Conservation (phyloP, 257 asterid species). For the Plantago elongata region DNA sequence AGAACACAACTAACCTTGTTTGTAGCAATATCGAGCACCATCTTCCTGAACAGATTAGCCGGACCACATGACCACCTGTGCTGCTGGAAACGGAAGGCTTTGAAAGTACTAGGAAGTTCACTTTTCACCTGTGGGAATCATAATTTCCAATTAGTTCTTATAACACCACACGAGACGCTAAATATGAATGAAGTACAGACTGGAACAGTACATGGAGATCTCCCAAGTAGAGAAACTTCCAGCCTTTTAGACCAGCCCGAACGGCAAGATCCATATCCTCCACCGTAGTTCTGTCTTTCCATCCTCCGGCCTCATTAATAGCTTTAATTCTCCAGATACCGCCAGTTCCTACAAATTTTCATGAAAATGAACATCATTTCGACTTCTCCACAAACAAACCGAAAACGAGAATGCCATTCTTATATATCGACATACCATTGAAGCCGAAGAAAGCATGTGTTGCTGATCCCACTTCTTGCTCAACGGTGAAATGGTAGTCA, state of each 20-base stretch:
- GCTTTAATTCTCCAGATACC: slow-evolving; percentile 96
- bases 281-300: slow-evolving; percentile 94
- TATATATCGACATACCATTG: slow-evolving; percentile 43
- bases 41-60: slow-evolving; percentile 84
- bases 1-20: slow-evolving; percentile 53
- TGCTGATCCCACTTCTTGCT: slow-evolving; percentile 97
- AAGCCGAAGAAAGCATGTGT: slow-evolving; percentile 99
- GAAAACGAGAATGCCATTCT: neutral
- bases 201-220: slow-evolving; percentile 63
- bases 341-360: slow-evolving; percentile 58
- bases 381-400: neutral
- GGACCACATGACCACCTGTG: slow-evolving; percentile 99
- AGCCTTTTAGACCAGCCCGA: slow-evolving; percentile 89
- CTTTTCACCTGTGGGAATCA: slow-evolving; percentile 53
- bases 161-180: neutral
- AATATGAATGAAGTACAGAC: neutral
- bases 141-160: neutral
- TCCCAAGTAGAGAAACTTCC: slow-evolving; percentile 87
- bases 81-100: slow-evolving; percentile 93
- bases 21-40: slow-evolving; percentile 71
- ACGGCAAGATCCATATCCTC: slow-evolving; percentile 99
- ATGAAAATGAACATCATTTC: neutral
- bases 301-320: slow-evolving; percentile 91
- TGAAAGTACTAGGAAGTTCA: slow-evolving; percentile 93
- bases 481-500: slow-evolving; percentile 89